These are phyloP conservation scores for Fusarium temperatum DNA, from an alignment of 2,329 filamentous ascomycete genomes.

Conservation along the genomic window DNA sequence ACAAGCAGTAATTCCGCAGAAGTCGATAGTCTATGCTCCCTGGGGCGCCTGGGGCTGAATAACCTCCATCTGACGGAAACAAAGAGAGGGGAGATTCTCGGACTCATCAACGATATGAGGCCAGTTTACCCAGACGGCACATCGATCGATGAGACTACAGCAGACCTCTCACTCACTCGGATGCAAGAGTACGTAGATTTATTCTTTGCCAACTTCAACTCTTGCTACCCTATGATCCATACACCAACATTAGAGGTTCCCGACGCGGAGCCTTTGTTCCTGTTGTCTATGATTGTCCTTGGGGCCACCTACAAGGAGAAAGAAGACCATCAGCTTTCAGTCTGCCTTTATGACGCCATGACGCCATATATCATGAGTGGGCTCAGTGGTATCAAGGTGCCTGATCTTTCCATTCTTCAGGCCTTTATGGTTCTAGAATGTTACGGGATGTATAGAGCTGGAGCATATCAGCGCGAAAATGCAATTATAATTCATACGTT, in stretches of 20 bases:
- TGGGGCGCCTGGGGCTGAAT: fast-evolving
- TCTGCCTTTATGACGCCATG: neutral
- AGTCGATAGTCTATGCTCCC: neutral
- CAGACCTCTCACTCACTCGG: neutral
- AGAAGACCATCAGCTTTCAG: neutral
- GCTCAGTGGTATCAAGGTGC: neutral
- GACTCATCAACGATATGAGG: neutral
- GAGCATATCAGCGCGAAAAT: neutral
- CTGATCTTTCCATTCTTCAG: neutral
- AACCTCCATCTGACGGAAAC: neutral
- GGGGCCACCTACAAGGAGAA: neutral
- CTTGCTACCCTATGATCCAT: neutral
- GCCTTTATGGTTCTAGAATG: neutral
- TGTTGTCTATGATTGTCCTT: neutral
- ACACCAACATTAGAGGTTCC: neutral
- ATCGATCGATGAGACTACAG: neutral
- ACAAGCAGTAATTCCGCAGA: neutral
- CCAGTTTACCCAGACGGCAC: neutral
- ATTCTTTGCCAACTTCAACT: neutral
- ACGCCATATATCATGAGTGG: neutral
- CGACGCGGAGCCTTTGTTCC: neutral
- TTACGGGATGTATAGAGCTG: neutral
- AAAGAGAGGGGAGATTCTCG: neutral
- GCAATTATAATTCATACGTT: neutral
- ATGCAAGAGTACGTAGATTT: neutral